Evolutionary conservation across 495 filamentous ascomycete species (phyloP), one percentile per base, ranked within the genome.

Genomic region (Daldinia decipiens): DNA sequence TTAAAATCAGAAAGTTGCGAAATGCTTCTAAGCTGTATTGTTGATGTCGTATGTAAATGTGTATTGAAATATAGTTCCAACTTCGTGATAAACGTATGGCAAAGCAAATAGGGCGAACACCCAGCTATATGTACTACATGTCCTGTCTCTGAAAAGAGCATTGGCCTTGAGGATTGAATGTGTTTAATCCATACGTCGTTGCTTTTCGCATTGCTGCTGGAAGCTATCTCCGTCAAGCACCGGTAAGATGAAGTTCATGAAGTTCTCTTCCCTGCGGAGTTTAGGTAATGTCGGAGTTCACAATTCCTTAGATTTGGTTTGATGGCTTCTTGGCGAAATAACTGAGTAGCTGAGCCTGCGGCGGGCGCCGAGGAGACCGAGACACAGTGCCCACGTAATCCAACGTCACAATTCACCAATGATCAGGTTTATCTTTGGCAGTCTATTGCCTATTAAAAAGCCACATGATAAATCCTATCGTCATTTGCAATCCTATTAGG

Each of bases 301-400:
- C 17, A 19, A 47, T 9, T 36, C 34, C 43, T 24, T 21, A 47
- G 4, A 17, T 7, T 3, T 21, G 8, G n/a, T 47, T 12, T 21
- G 8, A 11, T 21, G 8, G 43, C 17, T 19, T 47, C 43, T 47
- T 47, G 17, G 43, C n/a, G n/a, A 6, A 3, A 40, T 8, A 5
- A 40, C 17, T 15, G 3, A 47, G 43, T 3, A 47, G 43, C 17
- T 19, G n/a, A 47, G 8, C 3, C 8, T 19, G 8, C 8, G 43
- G 17, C 43, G 43, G 43, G 43, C 17, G 43, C 43, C 43, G 43
- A 47, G 43, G 43, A 47, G 43, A 47, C 43, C 43, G 43, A 47
- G 43, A 47, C 43, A 47, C 17, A 17, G 43, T 12, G 43, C 43
- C 43, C n/a, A 47, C 8, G 43, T 17, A 47, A 15, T 47, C 17